Conservation (phyloP, 768 basidiomycete genomes). For the Pluteus cervinus region DNA sequence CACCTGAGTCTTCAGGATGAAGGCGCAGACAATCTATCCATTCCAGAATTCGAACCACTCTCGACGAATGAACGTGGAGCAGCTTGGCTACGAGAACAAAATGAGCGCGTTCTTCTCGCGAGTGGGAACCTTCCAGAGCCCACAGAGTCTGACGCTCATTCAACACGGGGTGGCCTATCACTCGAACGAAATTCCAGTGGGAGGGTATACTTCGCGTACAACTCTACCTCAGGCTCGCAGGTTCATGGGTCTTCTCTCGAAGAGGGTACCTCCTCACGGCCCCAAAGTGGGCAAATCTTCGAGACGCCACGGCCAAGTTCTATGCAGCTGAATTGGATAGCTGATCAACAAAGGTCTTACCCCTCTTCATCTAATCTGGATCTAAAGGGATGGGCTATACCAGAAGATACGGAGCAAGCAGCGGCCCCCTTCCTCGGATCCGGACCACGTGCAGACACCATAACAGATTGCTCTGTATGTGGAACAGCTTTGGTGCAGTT, state of each 20-base stretch:
- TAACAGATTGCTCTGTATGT: slow-evolving; percentile 84
- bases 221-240: slow-evolving; percentile 41
- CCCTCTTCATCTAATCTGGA: slow-evolving; percentile 23
- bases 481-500: slow-evolving; percentile 70
- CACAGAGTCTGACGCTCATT: slow-evolving; percentile 47
- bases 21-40: slow-evolving; percentile 31
- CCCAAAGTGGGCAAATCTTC: slow-evolving; percentile 11
- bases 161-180: slow-evolving; percentile 55
- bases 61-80: slow-evolving; percentile 63
- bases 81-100: slow-evolving; percentile 83
- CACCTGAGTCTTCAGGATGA: slow-evolving; percentile 47
- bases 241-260: slow-evolving; percentile 34
- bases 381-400: slow-evolving; percentile 16
- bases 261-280: too few species aligned
- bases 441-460: slow-evolving; percentile 50
- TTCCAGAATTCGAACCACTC: slow-evolving; percentile 36
- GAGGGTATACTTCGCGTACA: slow-evolving; percentile 75
- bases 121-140: slow-evolving; percentile 54
- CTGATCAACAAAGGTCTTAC: slow-evolving; percentile 41
- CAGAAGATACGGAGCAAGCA: slow-evolving; percentile 22
- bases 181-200: slow-evolving; percentile 63
- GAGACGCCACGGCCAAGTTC: slow-evolving; percentile 52
- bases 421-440: slow-evolving; percentile 7
- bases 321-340: slow-evolving; percentile 63
- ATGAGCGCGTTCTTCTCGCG: slow-evolving; percentile 53